Percentiles rank a stretch among this genome's conserved stretches.
These are phyloP conservation scores for Smallanthus sonchifolius DNA, from an alignment of 129 eudicot species.

Conservation along the genomic window DNA sequence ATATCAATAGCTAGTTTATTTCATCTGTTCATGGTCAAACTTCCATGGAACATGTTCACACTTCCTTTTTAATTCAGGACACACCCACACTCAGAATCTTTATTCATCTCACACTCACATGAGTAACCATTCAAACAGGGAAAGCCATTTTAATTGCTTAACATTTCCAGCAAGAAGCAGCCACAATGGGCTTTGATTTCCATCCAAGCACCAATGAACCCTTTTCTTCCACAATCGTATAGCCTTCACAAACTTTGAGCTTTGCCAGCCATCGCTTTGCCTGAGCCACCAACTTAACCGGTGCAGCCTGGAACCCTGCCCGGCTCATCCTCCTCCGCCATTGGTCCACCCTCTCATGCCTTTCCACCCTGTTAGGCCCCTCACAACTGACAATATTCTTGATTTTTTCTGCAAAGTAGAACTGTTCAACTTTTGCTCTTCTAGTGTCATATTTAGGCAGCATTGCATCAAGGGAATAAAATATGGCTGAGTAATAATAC, in stretches of 20 bases:
- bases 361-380: conserved; percentile 47
- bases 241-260: conserved; percentile 38
- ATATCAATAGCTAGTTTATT: conserved; percentile 24
- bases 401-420: conserved; percentile 54
- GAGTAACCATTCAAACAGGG: background rate
- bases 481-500: conserved; percentile 54
- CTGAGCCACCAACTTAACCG: conserved; percentile 29
- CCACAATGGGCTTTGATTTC: conserved; percentile 55
- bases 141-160: background rate
- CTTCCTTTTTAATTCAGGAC: background rate
- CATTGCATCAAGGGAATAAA: conserved; percentile 51
- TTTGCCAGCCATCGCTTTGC: conserved; percentile 41
- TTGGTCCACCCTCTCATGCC: conserved; percentile 55
- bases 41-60: background rate
- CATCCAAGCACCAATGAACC: conserved; percentile 56
- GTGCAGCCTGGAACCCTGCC: conserved; percentile 53
- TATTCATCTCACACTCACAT: conserved; percentile 1
- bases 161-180: conserved; percentile 59
- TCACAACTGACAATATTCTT: conserved; percentile 52
- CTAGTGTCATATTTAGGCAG: conserved; percentile 48
- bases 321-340: conserved; percentile 62
- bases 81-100: conserved; percentile 1
- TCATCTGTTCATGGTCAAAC: conserved; percentile 1
- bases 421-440: conserved; percentile 51
- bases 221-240: conserved; percentile 46